Evolutionary conservation across 2,329 filamentous ascomycete species (phyloP).

Genomic region (Trichoderma sp.): DNA sequence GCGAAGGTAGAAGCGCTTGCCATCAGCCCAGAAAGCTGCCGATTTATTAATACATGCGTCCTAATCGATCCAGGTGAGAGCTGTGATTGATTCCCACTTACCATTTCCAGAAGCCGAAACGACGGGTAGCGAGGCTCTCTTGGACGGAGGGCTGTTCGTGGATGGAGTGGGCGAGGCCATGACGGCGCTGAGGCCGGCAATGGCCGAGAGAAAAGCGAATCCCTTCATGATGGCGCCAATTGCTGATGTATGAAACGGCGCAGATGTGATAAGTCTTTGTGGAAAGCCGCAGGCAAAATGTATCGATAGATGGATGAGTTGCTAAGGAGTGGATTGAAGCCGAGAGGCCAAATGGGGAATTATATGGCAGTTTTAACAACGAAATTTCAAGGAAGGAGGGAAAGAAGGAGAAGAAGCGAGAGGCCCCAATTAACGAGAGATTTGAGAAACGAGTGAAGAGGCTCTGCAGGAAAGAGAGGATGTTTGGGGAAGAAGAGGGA

Average conservation of each 20-base stretch:
- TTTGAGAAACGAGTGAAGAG: slow-evolving; percentile 32
- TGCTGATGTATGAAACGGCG: slow-evolving; percentile 26
- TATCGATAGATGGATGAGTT: slow-evolving; percentile 22
- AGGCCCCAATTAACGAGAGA: slow-evolving; percentile 42
- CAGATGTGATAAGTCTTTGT: neutral
- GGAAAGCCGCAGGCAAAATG: neutral
- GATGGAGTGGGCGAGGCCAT: slow-evolving; percentile 54
- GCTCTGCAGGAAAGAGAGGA: slow-evolving; percentile 26
- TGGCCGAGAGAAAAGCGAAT: slow-evolving; percentile 48
- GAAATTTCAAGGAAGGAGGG: slow-evolving; percentile 25
- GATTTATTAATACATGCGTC: neutral
- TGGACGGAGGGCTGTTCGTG: slow-evolving; percentile 49
- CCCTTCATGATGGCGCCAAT: slow-evolving; percentile 50
- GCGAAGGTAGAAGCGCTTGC: slow-evolving; percentile 59
- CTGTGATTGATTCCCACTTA: slow-evolving; percentile 35
- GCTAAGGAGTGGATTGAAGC: slow-evolving; percentile 15
- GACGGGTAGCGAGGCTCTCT: slow-evolving; percentile 52
- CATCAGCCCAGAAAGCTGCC: slow-evolving; percentile 57
- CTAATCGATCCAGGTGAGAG: neutral
- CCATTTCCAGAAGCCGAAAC: slow-evolving; percentile 61
- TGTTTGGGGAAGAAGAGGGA: slow-evolving; percentile 17
- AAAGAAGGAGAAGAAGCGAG: slow-evolving; percentile 22
- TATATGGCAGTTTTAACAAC: slow-evolving; percentile 14
- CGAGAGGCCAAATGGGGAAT: slow-evolving; percentile 9
- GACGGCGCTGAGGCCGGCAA: slow-evolving; percentile 50